Conservation (phyloP, 2,329 filamentous ascomycete genomes). For the Neonectria magnoliae region DNA sequence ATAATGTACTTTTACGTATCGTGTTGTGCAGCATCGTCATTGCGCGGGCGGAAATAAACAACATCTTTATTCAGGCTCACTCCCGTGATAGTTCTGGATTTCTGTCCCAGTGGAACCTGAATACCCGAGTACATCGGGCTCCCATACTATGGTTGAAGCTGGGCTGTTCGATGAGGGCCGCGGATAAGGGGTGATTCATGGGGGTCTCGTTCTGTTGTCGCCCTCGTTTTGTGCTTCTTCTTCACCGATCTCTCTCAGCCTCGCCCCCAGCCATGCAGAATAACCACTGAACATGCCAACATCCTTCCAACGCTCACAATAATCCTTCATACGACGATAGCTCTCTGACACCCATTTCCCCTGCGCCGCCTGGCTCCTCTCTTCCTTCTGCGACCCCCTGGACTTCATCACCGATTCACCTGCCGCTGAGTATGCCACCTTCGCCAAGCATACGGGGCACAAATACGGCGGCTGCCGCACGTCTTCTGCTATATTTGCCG, state of each 20-base stretch:
- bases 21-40: background rate
- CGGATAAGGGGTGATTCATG: background rate
- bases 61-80: background rate
- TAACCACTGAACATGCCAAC: constrained; percentile 59
- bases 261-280: constrained; percentile 52
- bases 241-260: background rate
- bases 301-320: constrained; percentile 53
- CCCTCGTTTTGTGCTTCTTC: background rate
- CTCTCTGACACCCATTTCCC: constrained; percentile 50
- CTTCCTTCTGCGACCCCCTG: constrained; percentile 1
- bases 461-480: constrained; percentile 70
- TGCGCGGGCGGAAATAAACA: background rate
- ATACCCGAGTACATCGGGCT: background rate
- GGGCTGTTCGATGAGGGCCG: background rate
- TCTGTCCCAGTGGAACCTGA: background rate
- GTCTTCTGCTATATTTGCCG: constrained; percentile 65
- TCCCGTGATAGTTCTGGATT: background rate
- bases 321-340: constrained; percentile 45
- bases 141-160: background rate
- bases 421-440: constrained; percentile 49
- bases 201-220: background rate
- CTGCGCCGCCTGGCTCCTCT: background rate
- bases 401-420: constrained; percentile 31
- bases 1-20: background rate
- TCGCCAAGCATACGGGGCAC: constrained; percentile 67